These are phyloP conservation scores for Croton laevigatus DNA, from an alignment of 441 rosid genomes.

Conservation along the genomic window DNA sequence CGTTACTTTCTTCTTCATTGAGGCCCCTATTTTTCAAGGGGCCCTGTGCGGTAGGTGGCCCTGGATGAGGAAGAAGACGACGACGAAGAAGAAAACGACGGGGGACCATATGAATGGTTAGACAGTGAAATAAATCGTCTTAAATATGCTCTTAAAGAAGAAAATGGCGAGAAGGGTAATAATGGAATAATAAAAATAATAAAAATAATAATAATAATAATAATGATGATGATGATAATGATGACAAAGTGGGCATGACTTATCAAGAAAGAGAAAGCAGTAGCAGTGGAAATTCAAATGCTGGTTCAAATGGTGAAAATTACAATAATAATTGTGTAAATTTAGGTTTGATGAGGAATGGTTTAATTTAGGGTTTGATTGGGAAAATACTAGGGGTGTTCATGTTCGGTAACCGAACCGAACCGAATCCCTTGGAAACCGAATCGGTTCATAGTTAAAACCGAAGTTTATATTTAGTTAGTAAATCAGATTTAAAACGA, in stretches of 20 bases:
- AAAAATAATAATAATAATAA: too few relatives aligned
- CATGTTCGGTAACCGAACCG: too few relatives aligned
- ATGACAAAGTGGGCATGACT: constrained; percentile 17
- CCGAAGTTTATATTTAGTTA: too few relatives aligned
- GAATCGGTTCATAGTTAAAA: too few relatives aligned
- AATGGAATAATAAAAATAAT: constrained; percentile 22
- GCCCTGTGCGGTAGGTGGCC: too few relatives aligned
- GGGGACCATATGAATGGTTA: constrained; percentile 72
- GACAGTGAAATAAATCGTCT: constrained; percentile 69
- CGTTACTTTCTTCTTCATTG: too few relatives aligned
- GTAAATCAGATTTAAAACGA: too few relatives aligned
- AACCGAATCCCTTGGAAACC: too few relatives aligned
- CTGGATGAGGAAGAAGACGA: constrained; percentile 29
- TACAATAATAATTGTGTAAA: constrained; percentile 17
- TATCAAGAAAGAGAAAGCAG: constrained; percentile 26
- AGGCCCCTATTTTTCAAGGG: too few relatives aligned
- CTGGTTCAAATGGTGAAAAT: constrained; percentile 24
- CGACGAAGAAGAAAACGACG: constrained; percentile 17
- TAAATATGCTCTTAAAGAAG: constrained; percentile 29
- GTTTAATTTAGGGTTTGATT: constrained; percentile 27
- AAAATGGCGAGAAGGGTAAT: constrained; percentile 10
- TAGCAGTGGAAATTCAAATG: constrained; percentile 20
- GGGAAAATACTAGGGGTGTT: constrained; percentile 33
- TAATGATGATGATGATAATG: constrained; percentile 20
- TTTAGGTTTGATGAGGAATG: constrained; percentile 34